Evolutionary conservation across 129 eudicot genomes (phyloP), one percentile per base, ranked within the genome.

Genomic region (sunflower (Helianthus annuus)): DNA sequence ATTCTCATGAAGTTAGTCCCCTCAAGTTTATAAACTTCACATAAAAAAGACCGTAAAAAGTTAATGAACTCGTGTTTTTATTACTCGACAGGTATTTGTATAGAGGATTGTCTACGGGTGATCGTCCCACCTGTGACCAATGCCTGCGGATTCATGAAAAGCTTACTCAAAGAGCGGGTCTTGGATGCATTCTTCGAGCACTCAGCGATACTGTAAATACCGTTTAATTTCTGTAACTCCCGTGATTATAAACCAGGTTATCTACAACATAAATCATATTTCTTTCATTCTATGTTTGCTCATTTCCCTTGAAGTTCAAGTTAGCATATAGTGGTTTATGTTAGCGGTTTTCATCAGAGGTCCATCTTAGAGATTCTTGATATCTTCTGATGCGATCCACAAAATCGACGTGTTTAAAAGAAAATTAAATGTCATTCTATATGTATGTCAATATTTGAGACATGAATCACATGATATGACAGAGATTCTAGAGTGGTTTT

Each of bases 41-140:
- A 11, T 19, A 57, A 3, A 4, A n/a, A 57, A 57, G 24, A 57
- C 7, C 3, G 3, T 24, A 1, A n/a, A 69, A 9, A 17, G 44
- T 6, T 6, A 27, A 48, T 72, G 17, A 13, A 10, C 4, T 13
- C 34, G 17, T 36, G 32, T 63, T 38, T 63, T 38, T 3, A 7
- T 60, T 14, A 40, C 46, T 70, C 2, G 39, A 40, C 83, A 93
- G 98, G 87, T 93, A 90, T 74, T 70, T 90, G 73, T 93, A 90
- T 65, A 82, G 96, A 80, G 98, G 98, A 17, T 84, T 93, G 83
- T 87, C 98, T 13, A 93, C 98, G 1, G 98, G 98, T 55, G 98
- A 93, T 85, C 90, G 98, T 7, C 98, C 98, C 63, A 94, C 96
- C 42, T 90, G 97, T 69, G 98, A 94, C 55, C 98, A 94, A 66